phyloP scores from a whole-genome alignment of 306 rosid species.

The Cercis canadensis region DNA sequence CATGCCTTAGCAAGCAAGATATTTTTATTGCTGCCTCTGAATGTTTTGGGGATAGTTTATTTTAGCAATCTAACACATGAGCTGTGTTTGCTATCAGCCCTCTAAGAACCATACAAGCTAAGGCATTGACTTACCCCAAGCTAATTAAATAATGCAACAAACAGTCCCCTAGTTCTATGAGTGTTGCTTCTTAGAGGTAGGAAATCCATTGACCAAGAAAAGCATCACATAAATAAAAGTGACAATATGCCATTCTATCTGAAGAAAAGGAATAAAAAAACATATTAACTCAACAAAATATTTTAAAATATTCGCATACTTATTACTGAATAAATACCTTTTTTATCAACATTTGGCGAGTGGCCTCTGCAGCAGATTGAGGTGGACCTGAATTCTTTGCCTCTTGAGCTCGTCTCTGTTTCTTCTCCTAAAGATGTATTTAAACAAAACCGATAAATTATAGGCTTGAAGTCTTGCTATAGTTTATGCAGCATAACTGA shows the following conservation, averaged over 20 bases:
- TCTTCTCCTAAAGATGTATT: conserved; percentile 51
- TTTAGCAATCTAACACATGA: neutral
- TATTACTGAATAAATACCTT: conserved; percentile 53
- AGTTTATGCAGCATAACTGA: conserved; percentile 5
- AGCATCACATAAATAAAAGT: too few species aligned
- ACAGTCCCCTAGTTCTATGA: too few species aligned
- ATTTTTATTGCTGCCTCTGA: too few species aligned
- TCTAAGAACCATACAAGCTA: neutral
- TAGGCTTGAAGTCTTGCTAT: conserved; percentile 2
- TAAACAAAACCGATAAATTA: conserved; percentile 17
- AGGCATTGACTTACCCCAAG: too few species aligned
- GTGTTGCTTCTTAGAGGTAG: too few species aligned
- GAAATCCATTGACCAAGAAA: too few species aligned
- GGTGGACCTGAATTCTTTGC: conserved; percentile 64
- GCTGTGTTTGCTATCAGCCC: neutral
- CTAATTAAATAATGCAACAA: too few species aligned
- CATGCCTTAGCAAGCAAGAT: too few species aligned
- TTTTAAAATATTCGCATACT: neutral
- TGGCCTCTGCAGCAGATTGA: conserved; percentile 75
- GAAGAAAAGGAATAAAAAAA: too few species aligned
- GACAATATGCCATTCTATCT: too few species aligned
- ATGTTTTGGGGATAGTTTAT: neutral
- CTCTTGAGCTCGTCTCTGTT: conserved; percentile 49
- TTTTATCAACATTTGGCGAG: conserved; percentile 61
- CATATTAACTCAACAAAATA: too few species aligned